phyloP scores from a whole-genome alignment of 148 eudicot genomes.

The Chenopodium album region DNA sequence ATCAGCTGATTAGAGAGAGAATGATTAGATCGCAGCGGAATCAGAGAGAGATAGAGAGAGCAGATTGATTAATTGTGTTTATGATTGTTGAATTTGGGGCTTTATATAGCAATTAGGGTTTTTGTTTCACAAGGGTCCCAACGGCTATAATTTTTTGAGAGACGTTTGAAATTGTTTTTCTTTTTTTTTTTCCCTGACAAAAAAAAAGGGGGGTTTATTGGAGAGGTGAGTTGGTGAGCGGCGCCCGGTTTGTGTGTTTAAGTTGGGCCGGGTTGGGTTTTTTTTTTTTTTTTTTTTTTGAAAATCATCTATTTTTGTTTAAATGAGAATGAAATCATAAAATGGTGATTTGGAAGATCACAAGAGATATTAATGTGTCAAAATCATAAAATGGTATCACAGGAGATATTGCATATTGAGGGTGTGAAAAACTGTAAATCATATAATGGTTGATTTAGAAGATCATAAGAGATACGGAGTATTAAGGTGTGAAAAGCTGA shows the following conservation, averaged over 20 bases:
- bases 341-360: neutral
- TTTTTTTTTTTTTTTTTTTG: too few relatives aligned
- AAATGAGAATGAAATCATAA: neutral
- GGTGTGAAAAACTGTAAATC: neutral
- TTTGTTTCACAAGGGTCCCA: conserved; percentile 5
- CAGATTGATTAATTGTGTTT: neutral
- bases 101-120: conserved; percentile 22
- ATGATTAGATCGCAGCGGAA: neutral
- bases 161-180: neutral
- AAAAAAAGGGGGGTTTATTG: neutral
- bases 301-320: too few relatives aligned
- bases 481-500: neutral
- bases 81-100: neutral
- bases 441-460: too few relatives aligned
- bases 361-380: too few relatives aligned
- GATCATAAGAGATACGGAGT: too few relatives aligned
- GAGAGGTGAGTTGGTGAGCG: neutral
- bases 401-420: neutral
- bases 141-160: conserved; percentile 28
- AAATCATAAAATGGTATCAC: neutral
- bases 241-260: neutral
- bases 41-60: conserved; percentile 3
- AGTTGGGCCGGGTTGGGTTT: neutral
- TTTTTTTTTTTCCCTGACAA: neutral
- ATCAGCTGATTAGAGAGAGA: conserved; percentile 8